These are phyloP conservation scores for Sextonia rubra DNA, from an alignment of 164 flowering plant genomes.

Conservation along the genomic window DNA sequence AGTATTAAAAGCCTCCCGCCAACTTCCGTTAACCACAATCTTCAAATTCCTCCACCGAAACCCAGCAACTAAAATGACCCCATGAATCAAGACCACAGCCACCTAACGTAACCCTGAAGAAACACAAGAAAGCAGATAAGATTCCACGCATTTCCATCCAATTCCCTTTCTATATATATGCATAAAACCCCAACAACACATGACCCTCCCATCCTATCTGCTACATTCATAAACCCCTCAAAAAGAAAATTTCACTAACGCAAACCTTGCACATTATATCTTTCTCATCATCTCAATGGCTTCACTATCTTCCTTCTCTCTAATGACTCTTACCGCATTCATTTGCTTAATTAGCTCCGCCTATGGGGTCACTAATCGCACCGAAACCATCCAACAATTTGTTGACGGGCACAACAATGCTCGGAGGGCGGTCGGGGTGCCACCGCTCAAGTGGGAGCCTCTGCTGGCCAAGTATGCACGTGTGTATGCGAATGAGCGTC, in stretches of 20 bases:
- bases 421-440: conserved; percentile 19
- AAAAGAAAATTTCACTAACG: neutral
- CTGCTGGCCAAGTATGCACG: conserved; percentile 21
- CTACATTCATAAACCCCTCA: too few species aligned
- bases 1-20: neutral
- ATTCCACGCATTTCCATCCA: neutral
- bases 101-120: neutral
- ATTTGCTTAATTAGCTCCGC: neutral
- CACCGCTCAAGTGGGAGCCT: conserved; percentile 22
- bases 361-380: neutral
- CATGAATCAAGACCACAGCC: neutral
- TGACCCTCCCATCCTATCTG: neutral
- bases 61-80: neutral
- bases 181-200: neutral
- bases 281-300: conserved; percentile 4
- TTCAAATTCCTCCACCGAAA: too few species aligned
- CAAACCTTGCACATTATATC: neutral
- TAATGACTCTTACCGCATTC: neutral
- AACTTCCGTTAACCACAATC: neutral
- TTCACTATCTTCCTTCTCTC: neutral
- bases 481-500: conserved; percentile 20
- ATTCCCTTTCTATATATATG: neutral
- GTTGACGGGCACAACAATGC: conserved; percentile 22
- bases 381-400: conserved; percentile 13
- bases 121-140: neutral